Percentiles rank a stretch among this genome's conserved stretches.
Evolutionary conservation across 208 protist genomes (phyloP).

Genomic region (Crithidia sp.): DNA sequence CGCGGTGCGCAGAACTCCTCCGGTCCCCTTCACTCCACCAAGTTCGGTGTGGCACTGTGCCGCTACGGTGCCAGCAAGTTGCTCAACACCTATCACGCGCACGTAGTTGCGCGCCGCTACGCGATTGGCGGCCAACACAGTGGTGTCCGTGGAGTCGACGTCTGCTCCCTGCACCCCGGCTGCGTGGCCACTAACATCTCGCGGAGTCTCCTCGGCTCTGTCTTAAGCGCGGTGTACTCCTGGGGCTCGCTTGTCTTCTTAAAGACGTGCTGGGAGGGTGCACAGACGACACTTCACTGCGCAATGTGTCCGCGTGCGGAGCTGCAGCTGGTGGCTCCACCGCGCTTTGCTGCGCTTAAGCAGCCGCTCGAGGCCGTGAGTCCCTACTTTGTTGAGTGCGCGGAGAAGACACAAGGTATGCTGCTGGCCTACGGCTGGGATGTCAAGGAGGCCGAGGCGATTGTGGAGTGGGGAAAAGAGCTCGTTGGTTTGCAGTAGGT

Average conservation of each 20-base stretch:
- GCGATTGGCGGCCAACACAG: background rate
- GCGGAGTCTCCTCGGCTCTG: conserved; percentile 44
- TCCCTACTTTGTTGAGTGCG: conserved; percentile 89
- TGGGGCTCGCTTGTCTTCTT: conserved; percentile 22
- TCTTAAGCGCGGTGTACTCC: conserved; percentile 30
- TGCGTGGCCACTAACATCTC: conserved; percentile 79
- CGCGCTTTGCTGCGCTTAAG: conserved; percentile 6
- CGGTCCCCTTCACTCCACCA: conserved; percentile 43
- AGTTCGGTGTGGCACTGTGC: conserved; percentile 46
- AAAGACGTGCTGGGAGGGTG: conserved; percentile 11
- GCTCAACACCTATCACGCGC: conserved; percentile 83
- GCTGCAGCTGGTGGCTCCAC: conserved; percentile 62
- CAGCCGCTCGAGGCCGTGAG: conserved; percentile 42
- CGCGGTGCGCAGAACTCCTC: conserved; percentile 38
- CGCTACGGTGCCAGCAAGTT: conserved; percentile 90
- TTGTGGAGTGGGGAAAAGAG: conserved; percentile 72
- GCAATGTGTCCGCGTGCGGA: conserved; percentile 80
- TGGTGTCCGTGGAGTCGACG: conserved; percentile 45
- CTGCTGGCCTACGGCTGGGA: conserved; percentile 84
- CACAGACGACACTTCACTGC: conserved; percentile 87
- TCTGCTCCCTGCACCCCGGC: conserved; percentile 84
- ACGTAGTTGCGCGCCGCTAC: conserved; percentile 77
- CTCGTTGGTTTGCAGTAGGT: conserved; percentile 46
- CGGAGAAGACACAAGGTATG: conserved; percentile 63
- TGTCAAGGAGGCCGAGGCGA: conserved; percentile 62